Conservation (phyloP, 2,329 filamentous ascomycete species). For the Corynespora cassiicola region DNA sequence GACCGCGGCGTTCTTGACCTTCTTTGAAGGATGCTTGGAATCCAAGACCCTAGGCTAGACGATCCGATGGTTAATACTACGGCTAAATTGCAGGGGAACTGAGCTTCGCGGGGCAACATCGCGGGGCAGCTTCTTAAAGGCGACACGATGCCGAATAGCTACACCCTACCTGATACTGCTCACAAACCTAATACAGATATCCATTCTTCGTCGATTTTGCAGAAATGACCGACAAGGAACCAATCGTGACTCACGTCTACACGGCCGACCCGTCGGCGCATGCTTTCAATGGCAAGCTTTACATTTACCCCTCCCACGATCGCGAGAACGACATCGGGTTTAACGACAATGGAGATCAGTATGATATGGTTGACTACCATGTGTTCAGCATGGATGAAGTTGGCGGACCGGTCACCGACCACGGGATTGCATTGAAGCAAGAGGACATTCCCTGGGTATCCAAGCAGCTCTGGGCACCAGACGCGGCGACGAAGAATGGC, state of each 20-base stretch:
- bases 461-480: slow-evolving; percentile 83
- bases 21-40: slow-evolving; percentile 10
- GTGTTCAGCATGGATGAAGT: slow-evolving; percentile 71
- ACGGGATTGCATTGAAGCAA: slow-evolving; percentile 71
- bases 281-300: slow-evolving; percentile 76
- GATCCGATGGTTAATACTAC: slow-evolving; percentile 43
- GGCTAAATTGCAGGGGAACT: slow-evolving; percentile 26
- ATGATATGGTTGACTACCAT: slow-evolving; percentile 85
- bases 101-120: slow-evolving; percentile 27
- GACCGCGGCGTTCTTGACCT: slow-evolving; percentile 4
- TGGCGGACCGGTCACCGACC: slow-evolving; percentile 69
- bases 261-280: slow-evolving; percentile 83
- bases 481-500: slow-evolving; percentile 72
- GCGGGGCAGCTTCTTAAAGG: slow-evolving; percentile 34
- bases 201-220: slow-evolving; percentile 3
- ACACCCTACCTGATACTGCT: not conserved
- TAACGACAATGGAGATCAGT: slow-evolving; percentile 87
- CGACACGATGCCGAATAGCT: slow-evolving; percentile 22
- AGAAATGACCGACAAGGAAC: slow-evolving; percentile 52
- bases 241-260: slow-evolving; percentile 77
- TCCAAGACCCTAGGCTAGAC: slow-evolving; percentile 27
- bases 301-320: slow-evolving; percentile 84
- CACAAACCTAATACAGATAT: slow-evolving; percentile 1
- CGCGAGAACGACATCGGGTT: slow-evolving; percentile 75
- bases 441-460: slow-evolving; percentile 77